Evolutionary conservation across 768 basidiomycete species (phyloP).

Genomic region (Stropharia rugosoannulata): DNA sequence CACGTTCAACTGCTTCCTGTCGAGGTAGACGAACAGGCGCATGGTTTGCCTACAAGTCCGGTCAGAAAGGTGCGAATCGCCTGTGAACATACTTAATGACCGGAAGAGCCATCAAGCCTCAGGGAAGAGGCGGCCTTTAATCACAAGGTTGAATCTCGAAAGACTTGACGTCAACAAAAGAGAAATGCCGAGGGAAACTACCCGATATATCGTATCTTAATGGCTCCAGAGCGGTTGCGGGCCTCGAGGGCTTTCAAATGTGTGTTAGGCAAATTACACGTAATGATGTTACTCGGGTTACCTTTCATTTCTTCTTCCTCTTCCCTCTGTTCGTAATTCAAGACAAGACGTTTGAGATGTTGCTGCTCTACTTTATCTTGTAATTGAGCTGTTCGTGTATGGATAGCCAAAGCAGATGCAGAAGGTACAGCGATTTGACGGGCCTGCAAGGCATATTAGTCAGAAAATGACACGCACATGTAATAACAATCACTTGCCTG

Average conservation of each 20-base stretch:
- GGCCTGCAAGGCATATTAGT: slow-evolving; percentile 43
- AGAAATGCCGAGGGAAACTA: slow-evolving; percentile 25
- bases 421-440: slow-evolving; percentile 90
- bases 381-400: slow-evolving; percentile 87
- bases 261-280: background rate
- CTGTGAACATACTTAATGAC: no score
- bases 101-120: no score
- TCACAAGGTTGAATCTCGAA: no score
- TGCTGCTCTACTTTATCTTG: slow-evolving; percentile 97
- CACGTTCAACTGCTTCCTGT: no score
- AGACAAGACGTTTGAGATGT: slow-evolving; percentile 91
- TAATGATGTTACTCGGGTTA: slow-evolving; percentile 21
- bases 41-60: no score
- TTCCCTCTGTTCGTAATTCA: slow-evolving; percentile 88
- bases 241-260: slow-evolving; percentile 57
- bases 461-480: background rate
- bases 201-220: slow-evolving; percentile 79
- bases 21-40: no score
- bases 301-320: slow-evolving; percentile 84
- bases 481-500: slow-evolving; percentile 53
- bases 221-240: slow-evolving; percentile 62
- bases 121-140: no score
- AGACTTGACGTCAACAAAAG: background rate
- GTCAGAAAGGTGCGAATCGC: no score
- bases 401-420: slow-evolving; percentile 84